Evolutionary conservation across 108 stramenopile genomes (phyloP).

Genomic region (Cylindrotheca closterium): DNA sequence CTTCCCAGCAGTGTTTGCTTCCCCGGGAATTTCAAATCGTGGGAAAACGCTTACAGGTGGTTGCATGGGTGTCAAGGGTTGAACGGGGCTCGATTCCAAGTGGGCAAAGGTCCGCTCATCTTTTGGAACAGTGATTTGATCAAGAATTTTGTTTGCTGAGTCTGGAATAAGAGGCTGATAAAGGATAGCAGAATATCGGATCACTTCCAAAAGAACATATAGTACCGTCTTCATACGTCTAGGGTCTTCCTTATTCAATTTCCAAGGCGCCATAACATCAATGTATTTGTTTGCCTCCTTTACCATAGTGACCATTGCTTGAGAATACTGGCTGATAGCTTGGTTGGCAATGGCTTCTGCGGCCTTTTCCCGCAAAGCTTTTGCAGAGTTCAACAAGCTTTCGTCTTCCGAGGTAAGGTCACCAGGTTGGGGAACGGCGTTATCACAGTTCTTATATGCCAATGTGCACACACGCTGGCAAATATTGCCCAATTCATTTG

Average conservation of each 20-base stretch:
- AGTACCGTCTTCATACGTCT: constrained; percentile 85
- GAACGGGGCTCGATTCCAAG: constrained; percentile 48
- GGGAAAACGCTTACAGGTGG: constrained; percentile 79
- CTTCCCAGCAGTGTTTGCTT: neutral
- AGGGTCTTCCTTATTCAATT: constrained; percentile 83
- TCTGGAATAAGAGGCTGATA: constrained; percentile 94
- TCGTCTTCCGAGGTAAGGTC: constrained; percentile 68
- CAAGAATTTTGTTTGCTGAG: constrained; percentile 82
- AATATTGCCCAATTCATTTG: constrained; percentile 94
- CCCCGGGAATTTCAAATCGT: constrained; percentile 67
- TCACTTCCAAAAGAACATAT: constrained; percentile 88
- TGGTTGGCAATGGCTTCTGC: constrained; percentile 55
- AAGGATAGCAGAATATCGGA: constrained; percentile 82
- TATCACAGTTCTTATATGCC: constrained; percentile 85
- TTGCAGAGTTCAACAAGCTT: constrained; percentile 62
- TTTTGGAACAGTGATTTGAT: constrained; percentile 80
- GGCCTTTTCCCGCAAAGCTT: constrained; percentile 39
- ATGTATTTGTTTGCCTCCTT: constrained; percentile 92
- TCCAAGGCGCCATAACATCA: constrained; percentile 91
- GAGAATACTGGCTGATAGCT: constrained; percentile 79
- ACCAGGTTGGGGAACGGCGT: constrained; percentile 54
- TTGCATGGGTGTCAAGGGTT: constrained; percentile 45
- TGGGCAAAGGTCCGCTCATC: constrained; percentile 77
- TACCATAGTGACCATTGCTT: constrained; percentile 77
- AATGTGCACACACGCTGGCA: constrained; percentile 87